A percentile compares a stretch with the other conserved stretches of the same genome.
Evolutionary conservation across 148 eudicot species (phyloP).

Genomic region (Beta vulgaris): DNA sequence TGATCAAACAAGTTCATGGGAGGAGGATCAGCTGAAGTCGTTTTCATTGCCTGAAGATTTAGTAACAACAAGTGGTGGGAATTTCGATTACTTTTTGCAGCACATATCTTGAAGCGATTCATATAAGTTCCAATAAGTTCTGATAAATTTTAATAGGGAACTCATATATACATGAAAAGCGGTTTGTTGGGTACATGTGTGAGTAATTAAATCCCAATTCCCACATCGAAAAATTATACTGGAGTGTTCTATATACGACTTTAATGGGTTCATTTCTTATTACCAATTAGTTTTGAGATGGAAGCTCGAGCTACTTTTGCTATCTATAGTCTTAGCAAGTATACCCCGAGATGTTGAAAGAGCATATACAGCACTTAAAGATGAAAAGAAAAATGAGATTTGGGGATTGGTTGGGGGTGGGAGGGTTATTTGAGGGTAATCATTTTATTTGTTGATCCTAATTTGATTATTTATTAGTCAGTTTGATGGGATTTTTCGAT

Average conservation of each 20-base stretch:
- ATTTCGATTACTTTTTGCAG: constrained; percentile 26
- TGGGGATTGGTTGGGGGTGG: not conserved
- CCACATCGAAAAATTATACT: not conserved
- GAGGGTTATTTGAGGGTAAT: not conserved
- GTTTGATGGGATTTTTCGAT: constrained; percentile 21
- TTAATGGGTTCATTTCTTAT: not conserved
- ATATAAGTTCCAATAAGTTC: no score
- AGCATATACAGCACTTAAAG: constrained; percentile 5
- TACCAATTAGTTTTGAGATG: constrained; percentile 6
- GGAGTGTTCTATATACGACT: not conserved
- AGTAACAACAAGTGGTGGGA: constrained; percentile 20
- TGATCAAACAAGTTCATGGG: constrained; percentile 26
- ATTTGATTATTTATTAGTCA: constrained; percentile 1
- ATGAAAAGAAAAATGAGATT: not conserved
- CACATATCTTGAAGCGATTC: constrained; percentile 19
- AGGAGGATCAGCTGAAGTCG: constrained; percentile 30
- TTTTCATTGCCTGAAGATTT: constrained; percentile 28
- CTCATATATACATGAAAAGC: no score
- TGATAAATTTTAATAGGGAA: no score
- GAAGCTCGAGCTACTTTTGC: not conserved
- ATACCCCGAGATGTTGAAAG: not conserved
- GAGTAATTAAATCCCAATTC: not conserved
- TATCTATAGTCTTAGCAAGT: not conserved
- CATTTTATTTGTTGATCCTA: constrained; percentile 1
- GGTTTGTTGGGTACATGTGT: not conserved